Percentiles rank a stretch among this genome's conserved stretches.
Conservation (phyloP, 257 asterid genomes). For the Rubia yunnanensis region DNA sequence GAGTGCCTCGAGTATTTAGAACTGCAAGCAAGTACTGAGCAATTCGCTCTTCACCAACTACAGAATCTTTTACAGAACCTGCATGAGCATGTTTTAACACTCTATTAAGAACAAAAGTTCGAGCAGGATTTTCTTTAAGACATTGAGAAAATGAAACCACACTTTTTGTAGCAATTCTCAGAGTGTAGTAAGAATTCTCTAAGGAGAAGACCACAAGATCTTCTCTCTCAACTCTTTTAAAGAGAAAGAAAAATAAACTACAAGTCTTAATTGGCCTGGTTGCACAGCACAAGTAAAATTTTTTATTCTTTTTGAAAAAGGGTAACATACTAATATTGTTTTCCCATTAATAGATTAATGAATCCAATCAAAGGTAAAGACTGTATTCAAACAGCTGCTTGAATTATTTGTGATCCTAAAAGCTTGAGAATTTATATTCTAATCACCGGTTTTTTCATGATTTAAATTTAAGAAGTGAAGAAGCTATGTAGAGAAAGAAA, state of each 20-base stretch:
- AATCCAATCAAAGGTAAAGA: background rate
- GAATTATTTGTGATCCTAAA: background rate
- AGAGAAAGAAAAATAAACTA: background rate
- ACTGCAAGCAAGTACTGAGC: constrained; percentile 81
- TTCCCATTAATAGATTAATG: background rate
- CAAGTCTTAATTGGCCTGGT: background rate
- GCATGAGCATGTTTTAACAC: constrained; percentile 16
- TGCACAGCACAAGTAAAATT: background rate
- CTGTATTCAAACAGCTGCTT: background rate
- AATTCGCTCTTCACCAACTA: constrained; percentile 89
- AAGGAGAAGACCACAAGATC: background rate
- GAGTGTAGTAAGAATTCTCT: background rate
- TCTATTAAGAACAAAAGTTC: background rate
- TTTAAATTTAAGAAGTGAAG: background rate
- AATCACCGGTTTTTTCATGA: background rate
- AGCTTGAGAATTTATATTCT: background rate
- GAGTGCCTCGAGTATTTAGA: constrained; percentile 73
- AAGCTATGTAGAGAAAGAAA: constrained; percentile 3
- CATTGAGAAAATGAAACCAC: background rate
- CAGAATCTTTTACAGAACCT: constrained; percentile 95
- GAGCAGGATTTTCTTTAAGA: background rate
- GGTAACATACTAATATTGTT: background rate
- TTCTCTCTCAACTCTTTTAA: background rate
- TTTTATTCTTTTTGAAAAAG: no score
- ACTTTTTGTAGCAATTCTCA: background rate